Evolutionary conservation across 345 rosid species (phyloP).

Genomic region (Excoecaria cochinchinensis): DNA sequence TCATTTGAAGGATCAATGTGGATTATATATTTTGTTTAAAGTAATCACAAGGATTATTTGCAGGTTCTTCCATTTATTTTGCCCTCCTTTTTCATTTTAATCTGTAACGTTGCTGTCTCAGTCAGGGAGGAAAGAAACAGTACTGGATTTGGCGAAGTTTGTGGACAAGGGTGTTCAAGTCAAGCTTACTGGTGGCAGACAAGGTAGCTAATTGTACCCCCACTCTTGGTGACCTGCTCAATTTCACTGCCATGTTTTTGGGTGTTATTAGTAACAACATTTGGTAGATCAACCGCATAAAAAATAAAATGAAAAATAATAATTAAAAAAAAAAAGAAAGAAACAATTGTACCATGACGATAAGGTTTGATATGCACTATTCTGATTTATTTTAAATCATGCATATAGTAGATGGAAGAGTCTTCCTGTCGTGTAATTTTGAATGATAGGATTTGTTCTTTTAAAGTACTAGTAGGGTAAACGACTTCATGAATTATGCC

Average conservation of each 20-base stretch:
- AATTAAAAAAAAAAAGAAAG: no score
- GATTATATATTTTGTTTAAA: neutral
- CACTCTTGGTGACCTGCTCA: neutral
- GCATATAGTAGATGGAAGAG: neutral
- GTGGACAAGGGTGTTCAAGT: constrained; percentile 99
- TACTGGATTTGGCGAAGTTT: constrained; percentile 92
- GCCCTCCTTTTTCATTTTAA: neutral
- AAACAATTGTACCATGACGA: neutral
- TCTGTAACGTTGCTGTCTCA: constrained; percentile 25
- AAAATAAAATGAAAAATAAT: neutral
- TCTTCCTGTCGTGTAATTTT: neutral
- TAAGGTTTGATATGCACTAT: neutral
- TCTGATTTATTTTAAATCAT: neutral
- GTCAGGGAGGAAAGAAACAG: constrained; percentile 97
- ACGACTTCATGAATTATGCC: neutral
- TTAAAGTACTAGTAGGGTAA: neutral
- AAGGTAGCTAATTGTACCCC: constrained; percentile 45
- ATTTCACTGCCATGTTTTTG: no score
- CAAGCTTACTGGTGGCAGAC: constrained; percentile 95
- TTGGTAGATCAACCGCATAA: neutral
- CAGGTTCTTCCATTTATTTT: neutral
- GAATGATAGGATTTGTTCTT: neutral
- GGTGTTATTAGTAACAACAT: neutral
- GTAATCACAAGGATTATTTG: neutral
- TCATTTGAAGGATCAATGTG: neutral